Evolutionary conservation across 176 grass and related monocot genomes (phyloP).

Genomic region (Paspalum notatum): DNA sequence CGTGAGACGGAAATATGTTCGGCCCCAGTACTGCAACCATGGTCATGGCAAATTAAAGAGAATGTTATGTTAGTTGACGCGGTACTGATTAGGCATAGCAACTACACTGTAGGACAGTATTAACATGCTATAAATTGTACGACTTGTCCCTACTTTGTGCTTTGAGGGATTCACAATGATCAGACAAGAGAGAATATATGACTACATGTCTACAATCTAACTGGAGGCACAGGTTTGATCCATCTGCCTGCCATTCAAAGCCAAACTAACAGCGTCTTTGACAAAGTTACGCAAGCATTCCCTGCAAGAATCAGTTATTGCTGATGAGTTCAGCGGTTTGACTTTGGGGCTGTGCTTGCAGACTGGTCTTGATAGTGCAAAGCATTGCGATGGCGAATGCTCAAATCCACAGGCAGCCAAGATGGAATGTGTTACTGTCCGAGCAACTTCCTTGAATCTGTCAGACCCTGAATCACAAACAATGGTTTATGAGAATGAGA

Average conservation of each 20-base stretch:
- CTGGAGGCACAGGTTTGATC: constrained; percentile 21
- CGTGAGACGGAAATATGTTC: constrained; percentile 8
- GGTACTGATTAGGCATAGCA: constrained; percentile 19
- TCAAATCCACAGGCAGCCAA: constrained; percentile 72
- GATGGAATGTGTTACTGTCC: constrained; percentile 71
- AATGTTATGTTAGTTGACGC: constrained; percentile 26
- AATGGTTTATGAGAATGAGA: not conserved
- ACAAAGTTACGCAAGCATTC: constrained; percentile 63
- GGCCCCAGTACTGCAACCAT: constrained; percentile 22
- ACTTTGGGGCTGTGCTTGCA: constrained; percentile 56
- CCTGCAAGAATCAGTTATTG: constrained; percentile 48
- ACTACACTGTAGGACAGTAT: constrained; percentile 28
- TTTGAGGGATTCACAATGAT: not conserved
- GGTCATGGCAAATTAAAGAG: constrained; percentile 9
- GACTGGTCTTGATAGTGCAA: constrained; percentile 36
- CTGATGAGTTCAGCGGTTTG: constrained; percentile 6
- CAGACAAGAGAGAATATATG: not conserved
- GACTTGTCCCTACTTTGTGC: constrained; percentile 3
- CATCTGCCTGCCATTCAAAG: constrained; percentile 37
- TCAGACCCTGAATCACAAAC: constrained; percentile 51
- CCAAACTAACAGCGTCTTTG: constrained; percentile 50
- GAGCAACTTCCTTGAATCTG: constrained; percentile 78
- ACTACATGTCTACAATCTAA: constrained; percentile 10
- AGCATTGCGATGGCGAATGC: constrained; percentile 43
- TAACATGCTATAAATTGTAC: constrained; percentile 14